Base-by-base conservation (phyloP, 345 rosid species). In the Lepidium didymum region DNA sequence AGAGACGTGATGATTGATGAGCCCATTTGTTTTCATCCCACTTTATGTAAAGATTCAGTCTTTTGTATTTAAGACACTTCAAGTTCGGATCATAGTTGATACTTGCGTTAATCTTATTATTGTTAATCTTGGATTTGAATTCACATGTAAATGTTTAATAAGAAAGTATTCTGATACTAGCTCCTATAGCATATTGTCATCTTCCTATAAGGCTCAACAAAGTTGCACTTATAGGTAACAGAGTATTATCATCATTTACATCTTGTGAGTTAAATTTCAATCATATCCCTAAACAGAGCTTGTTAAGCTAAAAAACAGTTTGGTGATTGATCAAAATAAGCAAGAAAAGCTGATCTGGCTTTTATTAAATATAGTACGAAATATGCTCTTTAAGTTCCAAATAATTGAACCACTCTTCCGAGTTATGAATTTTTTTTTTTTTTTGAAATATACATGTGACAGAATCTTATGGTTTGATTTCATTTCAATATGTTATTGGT, bases 51-150 rank as follows among this genome's bases (percentile, higher is more conserved):
- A 56, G 53, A 72, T 47, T 43, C 70, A 60, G 65, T 46, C 64
- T 56, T 43, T 31, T 35, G 53, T 64, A 45, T 56, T 64, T 41
- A 40, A 27, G 54, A 57, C 67, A 33, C 47, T 65, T 72, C 3
- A 38, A 64, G 33, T n/a, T 46, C 0, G 66, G 54, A 72, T 72
- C 37, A 56, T 64, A 51, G 70, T 58, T 34, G 65, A 49, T 37
- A 14, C 38, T 37, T 40, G 49, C 14, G 27, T 56, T 3, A 3
- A 23, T 42, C 54, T 34, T 9, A 41, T 15, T 62, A 10, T 12
- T 27, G 11, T 62, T 54, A 16, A 16, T 25, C 14, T 11, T 43
- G 64, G 12, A 47, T 45, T 53, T 63, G 34, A 62, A 14, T 34
- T 34, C 25, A 70, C 4, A 44, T 62, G 23, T 62, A 63, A 71